Evolutionary conservation across 176 grass and related monocot species (phyloP).

Genomic region (Oryza officinalis): DNA sequence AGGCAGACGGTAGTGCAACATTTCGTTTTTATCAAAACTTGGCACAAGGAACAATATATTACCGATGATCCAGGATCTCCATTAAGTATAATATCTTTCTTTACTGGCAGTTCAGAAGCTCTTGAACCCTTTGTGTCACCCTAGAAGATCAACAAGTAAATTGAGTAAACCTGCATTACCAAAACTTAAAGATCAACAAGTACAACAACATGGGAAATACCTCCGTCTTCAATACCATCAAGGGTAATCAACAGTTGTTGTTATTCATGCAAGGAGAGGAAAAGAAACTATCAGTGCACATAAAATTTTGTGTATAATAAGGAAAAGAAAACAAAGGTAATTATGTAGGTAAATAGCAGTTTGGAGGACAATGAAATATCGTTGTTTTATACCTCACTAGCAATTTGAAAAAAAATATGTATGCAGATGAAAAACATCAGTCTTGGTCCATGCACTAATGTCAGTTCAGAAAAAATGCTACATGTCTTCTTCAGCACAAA

Average conservation of each 20-base stretch:
- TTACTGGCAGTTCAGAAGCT: slow-evolving; percentile 59
- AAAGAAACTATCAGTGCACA: slow-evolving; percentile 35
- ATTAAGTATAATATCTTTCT: slow-evolving; percentile 51
- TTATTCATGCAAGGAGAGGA: slow-evolving; percentile 26
- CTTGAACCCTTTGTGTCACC: slow-evolving; percentile 63
- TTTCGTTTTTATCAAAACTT: not conserved
- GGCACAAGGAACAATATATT: slow-evolving; percentile 24
- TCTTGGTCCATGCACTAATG: not conserved
- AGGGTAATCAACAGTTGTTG: not conserved
- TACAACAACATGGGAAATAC: slow-evolving; percentile 18
- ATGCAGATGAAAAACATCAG: not conserved
- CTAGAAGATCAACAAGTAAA: slow-evolving; percentile 29
- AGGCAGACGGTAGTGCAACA: not conserved
- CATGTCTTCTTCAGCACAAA: not conserved
- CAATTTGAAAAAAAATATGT: not conserved
- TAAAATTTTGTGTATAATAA: slow-evolving; percentile 6
- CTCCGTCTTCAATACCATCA: slow-evolving; percentile 46
- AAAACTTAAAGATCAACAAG: not conserved
- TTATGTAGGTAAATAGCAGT: not conserved
- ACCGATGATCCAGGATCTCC: slow-evolving; percentile 55
- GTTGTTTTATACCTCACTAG: not conserved
- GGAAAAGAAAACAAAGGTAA: not conserved
- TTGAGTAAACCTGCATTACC: slow-evolving; percentile 11
- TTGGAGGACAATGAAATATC: not conserved
- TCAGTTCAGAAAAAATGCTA: not conserved